A percentile compares a stretch with the other conserved stretches of the same genome.
Conservation (phyloP, 2,329 filamentous ascomycete genomes). For the Phyllosticta capitalensis region DNA sequence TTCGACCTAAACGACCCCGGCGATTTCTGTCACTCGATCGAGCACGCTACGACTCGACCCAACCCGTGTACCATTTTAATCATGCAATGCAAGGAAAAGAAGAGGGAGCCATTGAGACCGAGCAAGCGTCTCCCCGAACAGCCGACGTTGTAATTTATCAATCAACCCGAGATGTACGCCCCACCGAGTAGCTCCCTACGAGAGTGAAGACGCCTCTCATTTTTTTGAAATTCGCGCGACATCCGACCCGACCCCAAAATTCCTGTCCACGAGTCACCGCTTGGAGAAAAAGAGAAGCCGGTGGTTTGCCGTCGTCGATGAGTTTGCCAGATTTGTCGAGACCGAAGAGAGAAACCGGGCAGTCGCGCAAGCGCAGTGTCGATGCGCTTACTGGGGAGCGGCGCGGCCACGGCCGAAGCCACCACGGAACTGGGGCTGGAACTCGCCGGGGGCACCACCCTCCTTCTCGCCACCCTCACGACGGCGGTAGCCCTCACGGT, state of each 20-base stretch:
- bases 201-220: background rate
- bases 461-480: slow-evolving; percentile 54
- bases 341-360: background rate
- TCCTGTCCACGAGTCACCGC: background rate
- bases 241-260: background rate
- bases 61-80: slow-evolving; percentile 19
- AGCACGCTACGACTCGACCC: slow-evolving; percentile 40
- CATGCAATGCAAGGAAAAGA: slow-evolving; percentile 9
- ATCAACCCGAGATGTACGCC: slow-evolving; percentile 10
- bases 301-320: background rate
- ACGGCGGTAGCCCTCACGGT: slow-evolving; percentile 85
- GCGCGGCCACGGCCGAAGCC: slow-evolving; percentile 25
- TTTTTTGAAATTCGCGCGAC: background rate
- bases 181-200: background rate
- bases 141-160: background rate
- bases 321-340: background rate
- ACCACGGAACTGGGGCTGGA: slow-evolving; percentile 36
- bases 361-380: background rate
- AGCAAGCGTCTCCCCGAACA: slow-evolving; percentile 2
- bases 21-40: slow-evolving; percentile 42
- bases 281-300: background rate
- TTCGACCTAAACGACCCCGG: slow-evolving; percentile 39
- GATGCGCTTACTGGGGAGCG: slow-evolving; percentile 9
- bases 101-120: slow-evolving; percentile 4
- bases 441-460: slow-evolving; percentile 32